A percentile compares a stretch with the other conserved stretches of the same genome.
phyloP scores from a whole-genome alignment of 129 eudicot genomes.

The Gnaphalium uliginosum region DNA sequence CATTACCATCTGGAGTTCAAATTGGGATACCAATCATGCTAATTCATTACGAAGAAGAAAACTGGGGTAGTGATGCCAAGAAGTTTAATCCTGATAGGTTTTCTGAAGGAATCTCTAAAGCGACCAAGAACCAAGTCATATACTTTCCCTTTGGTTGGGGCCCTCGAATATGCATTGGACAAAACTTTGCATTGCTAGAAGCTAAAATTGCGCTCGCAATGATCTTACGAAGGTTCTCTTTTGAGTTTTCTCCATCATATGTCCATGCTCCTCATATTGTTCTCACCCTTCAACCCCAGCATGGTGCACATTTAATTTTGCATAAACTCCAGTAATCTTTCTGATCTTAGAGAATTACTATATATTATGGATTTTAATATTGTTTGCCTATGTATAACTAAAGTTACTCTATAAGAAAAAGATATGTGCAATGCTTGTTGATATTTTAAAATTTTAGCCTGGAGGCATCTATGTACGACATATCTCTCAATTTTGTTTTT shows the following conservation, averaged over 20 bases:
- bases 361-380: too few relatives aligned
- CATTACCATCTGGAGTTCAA: conserved; percentile 21
- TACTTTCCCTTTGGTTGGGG: conserved; percentile 43
- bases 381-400: not conserved
- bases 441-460: too few relatives aligned
- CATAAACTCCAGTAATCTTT: conserved; percentile 25
- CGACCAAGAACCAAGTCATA: conserved; percentile 29
- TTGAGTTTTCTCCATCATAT: conserved; percentile 39
- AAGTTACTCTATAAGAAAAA: not conserved
- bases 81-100: conserved; percentile 34
- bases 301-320: conserved; percentile 38
- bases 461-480: too few relatives aligned
- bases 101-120: conserved; percentile 40
- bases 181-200: conserved; percentile 40
- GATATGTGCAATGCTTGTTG: not conserved
- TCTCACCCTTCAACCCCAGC: conserved; percentile 35
- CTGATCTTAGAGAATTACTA: too few relatives aligned
- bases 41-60: conserved; percentile 34
- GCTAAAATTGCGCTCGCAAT: conserved; percentile 40
- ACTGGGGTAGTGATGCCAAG: conserved; percentile 39
- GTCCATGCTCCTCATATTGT: conserved; percentile 37
- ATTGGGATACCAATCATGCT: conserved; percentile 30
- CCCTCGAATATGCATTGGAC: conserved; percentile 41
- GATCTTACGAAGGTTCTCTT: conserved; percentile 40
- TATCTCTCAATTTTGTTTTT: too few relatives aligned